Base-by-base conservation (phyloP, 2,329 filamentous ascomycete species). In the Neoascochyta sp. region DNA sequence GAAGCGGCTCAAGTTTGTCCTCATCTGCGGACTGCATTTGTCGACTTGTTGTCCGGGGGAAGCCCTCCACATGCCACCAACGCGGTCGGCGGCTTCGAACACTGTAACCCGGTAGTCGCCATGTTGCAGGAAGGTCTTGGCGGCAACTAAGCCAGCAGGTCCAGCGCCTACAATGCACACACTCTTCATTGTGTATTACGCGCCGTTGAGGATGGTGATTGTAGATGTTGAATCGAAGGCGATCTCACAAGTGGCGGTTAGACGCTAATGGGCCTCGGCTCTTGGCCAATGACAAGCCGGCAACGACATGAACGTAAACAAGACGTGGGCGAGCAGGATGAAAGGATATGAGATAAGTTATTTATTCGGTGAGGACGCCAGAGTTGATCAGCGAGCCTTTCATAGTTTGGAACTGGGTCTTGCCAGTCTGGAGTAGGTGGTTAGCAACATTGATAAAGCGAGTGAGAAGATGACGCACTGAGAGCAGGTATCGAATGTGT, bases 61-160 rank as follows among this genome's bases (percentile, higher is more conserved):
- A 9, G 59, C 46, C 3, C 82, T 81, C 86, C 86, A 93, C n/a
- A 92, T 74, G 0, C 86, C 86, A 8, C 86, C 86, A 10, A 90
- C 71, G 21, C 75, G 71, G 18, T 70, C 52, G 25, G 79, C 73
- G 10, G 73, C 66, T 27, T 93, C 86, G 49, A 83, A 85, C 14
- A 93, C 60, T 3, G 76, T 82, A 26, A 90, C 80, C 4, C 70
- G 66, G 63, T 86, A 89, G 13, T 17, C 67, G 67, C 52, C 78
- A 70, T 62, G 79, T 70, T 39, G 52, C 7, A 87, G 69, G 16
- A 92, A 69, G 0, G 80, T 83, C 64, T 90, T 92, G 14, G 68
- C 68, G 19, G 66, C 60, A 6, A 63, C 65, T 1, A 71, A 43
- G 5, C 68, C 68, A 9, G 64, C 60, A 5, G 68, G 67, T 1